Conservation (phyloP, 2,329 filamentous ascomycete genomes). For the Dactylellina haptotyla region DNA sequence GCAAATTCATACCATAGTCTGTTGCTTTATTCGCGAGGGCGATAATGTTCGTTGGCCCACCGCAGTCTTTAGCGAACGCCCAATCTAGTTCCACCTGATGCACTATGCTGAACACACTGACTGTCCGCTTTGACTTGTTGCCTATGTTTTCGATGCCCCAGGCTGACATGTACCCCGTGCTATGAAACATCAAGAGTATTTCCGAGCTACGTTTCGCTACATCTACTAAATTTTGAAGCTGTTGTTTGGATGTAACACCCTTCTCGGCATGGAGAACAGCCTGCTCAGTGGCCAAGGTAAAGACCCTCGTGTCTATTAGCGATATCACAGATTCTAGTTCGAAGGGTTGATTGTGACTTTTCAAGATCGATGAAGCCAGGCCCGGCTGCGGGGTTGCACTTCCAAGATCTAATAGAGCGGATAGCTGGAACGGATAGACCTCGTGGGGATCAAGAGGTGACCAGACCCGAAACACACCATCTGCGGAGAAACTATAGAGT, state of each 20-base stretch:
- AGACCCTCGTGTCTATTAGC: conserved; percentile 82
- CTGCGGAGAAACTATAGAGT: conserved; percentile 86
- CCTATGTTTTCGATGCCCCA: conserved; percentile 92
- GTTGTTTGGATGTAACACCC: conserved; percentile 36
- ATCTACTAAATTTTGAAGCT: conserved; percentile 81
- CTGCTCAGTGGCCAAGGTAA: conserved; percentile 78
- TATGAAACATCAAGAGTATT: conserved; percentile 85
- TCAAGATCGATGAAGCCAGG: neutral
- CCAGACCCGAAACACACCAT: conserved; percentile 85
- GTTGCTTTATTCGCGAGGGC: conserved; percentile 24
- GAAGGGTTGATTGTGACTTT: conserved; percentile 9
- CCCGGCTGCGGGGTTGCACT: neutral
- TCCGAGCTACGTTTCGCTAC: conserved; percentile 87
- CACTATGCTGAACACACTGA: conserved; percentile 84
- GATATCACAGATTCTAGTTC: conserved; percentile 65
- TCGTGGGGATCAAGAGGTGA: conserved; percentile 77
- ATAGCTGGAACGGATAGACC: conserved; percentile 78
- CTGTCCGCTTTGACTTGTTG: conserved; percentile 72
- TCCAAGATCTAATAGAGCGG: conserved; percentile 80
- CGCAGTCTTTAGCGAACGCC: conserved; percentile 37
- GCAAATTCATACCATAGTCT: conserved; percentile 19
- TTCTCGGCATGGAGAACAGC: conserved; percentile 73
- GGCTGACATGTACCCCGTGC: conserved; percentile 84
- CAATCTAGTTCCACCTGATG: conserved; percentile 66
- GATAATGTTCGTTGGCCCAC: conserved; percentile 40